A percentile compares a stretch with the other conserved stretches of the same genome.
phyloP scores from a whole-genome alignment of 2,329 filamentous ascomycete species.

The Akanthomyces lecanii region DNA sequence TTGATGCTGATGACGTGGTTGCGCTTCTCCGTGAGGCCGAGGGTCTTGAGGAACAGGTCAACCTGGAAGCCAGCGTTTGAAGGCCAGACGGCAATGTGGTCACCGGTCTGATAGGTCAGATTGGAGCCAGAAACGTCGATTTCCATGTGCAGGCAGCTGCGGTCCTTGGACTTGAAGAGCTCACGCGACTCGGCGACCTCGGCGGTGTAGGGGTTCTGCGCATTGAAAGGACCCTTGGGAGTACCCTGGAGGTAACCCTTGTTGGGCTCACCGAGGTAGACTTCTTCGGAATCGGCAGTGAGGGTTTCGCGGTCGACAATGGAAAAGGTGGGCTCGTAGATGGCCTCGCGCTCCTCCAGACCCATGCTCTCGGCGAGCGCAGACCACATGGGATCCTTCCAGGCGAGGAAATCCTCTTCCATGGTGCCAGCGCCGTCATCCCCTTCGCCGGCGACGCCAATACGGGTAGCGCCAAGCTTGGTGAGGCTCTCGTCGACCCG shows the following conservation, averaged over 20 bases:
- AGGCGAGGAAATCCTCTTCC: constrained; percentile 98
- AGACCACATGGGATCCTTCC: constrained; percentile 99
- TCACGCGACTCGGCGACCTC: constrained; percentile 89
- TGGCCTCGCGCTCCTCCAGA: constrained; percentile 89
- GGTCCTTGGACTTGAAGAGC: constrained; percentile 80
- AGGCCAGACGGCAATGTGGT: constrained; percentile 96
- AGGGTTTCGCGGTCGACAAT: constrained; percentile 73
- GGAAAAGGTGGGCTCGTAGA: constrained; percentile 90
- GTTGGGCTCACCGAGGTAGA: constrained; percentile 95
- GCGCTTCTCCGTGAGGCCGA: constrained; percentile 72
- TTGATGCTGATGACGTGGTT: constrained; percentile 83
- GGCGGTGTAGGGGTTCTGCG: constrained; percentile 95
- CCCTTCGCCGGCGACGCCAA: constrained; percentile 87
- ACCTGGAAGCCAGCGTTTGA: constrained; percentile 92
- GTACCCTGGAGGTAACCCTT: constrained; percentile 87
- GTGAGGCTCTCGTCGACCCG: constrained; percentile 77
- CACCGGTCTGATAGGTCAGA: constrained; percentile 89
- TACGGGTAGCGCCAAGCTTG: constrained; percentile 77
- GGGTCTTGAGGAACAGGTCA: constrained; percentile 77
- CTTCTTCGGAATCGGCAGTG: constrained; percentile 68
- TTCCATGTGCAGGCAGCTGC: constrained; percentile 96
- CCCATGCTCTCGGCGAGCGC: constrained; percentile 78
- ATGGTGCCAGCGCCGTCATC: constrained; percentile 98
- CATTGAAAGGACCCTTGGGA: constrained; percentile 86
- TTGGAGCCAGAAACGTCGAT: constrained; percentile 87